Base-by-base conservation (phyloP, 2,329 filamentous ascomycete genomes). In the Fusarium tanahbumbuense region DNA sequence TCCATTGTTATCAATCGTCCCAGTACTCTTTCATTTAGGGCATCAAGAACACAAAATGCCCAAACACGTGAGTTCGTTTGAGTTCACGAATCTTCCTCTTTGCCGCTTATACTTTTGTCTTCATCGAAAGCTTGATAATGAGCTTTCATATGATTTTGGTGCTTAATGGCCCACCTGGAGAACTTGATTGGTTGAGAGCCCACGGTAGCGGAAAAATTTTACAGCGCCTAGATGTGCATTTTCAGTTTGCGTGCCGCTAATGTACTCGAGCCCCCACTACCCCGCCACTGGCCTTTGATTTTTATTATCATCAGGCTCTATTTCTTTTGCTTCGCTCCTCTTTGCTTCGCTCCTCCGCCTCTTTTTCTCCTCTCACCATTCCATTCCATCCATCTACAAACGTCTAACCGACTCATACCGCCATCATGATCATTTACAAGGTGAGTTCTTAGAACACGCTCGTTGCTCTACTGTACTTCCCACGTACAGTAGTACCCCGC, bases 351-450 rank as follows among this genome's bases (percentile, higher is more conserved):
- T 49, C 63, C 46, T 68, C 66, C 68, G 66, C 56, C 61, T 70
- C 62, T 32, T 34, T 63, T 55, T 52, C 61, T 56, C 52, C 59
- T 64, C 48, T 46, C 41, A 62, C 49, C 57, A 70, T 63, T 61
- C 18, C 22, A 63, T 64, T 44, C 23, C 37, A 27, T 3, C 22
- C 10, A 42, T 53, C 23, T 59, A 56, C 62, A 71, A 65, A 71
- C 58, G 60, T 66, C 67, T 32, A 54, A 42, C 46, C 62, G 65
- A 70, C 59, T 56, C 74, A 76, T 78, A 78, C 81, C 82, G 82
- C 77, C 87, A 91, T 83, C 77, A 93, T 93, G 91, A 86, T 92
- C 81, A 92, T 93, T 79, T 93, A 81, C 88, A 90, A 86, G 83
- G 91, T 92, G 81, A 40, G 62, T 20, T 22, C 65, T 84, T 8